phyloP scores from a whole-genome alignment of 495 filamentous ascomycete genomes.

The Apodospora peruviana region DNA sequence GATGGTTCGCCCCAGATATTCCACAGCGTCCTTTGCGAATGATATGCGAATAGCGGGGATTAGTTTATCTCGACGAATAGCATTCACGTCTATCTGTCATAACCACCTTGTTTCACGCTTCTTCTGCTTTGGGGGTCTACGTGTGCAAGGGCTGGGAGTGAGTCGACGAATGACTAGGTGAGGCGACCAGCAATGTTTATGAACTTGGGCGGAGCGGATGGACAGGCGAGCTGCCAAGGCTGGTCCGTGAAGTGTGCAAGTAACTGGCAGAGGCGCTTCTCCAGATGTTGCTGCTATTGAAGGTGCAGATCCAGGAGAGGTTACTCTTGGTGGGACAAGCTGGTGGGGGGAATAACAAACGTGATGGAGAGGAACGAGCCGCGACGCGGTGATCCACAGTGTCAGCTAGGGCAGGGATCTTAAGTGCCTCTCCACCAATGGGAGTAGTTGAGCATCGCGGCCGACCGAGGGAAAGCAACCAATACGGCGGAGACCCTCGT shows the following conservation, averaged over 20 bases:
- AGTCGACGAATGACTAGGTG: not conserved
- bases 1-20: not conserved
- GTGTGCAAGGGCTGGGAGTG: not conserved
- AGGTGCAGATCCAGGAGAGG: slow-evolving; percentile 8
- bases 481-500: slow-evolving; percentile 14
- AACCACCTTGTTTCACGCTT: too few relatives aligned
- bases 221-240: not conserved
- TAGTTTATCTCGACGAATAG: too few relatives aligned
- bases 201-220: not conserved
- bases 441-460: slow-evolving; percentile 17
- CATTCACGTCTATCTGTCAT: too few relatives aligned
- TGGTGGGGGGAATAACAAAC: not conserved
- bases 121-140: too few relatives aligned
- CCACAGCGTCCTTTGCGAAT: not conserved
- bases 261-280: slow-evolving; percentile 8
- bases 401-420: slow-evolving; percentile 33
- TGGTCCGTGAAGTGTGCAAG: too few relatives aligned
- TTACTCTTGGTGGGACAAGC: not conserved
- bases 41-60: too few relatives aligned
- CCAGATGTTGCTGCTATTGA: not conserved
- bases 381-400: slow-evolving; percentile 16
- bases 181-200: not conserved
- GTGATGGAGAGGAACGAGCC: slow-evolving; percentile 3
- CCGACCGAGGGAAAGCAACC: slow-evolving; percentile 10
- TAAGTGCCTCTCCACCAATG: slow-evolving; percentile 32